Base-by-base conservation (phyloP, 2,329 filamentous ascomycete species). In the Elsinoe batatas region DNA sequence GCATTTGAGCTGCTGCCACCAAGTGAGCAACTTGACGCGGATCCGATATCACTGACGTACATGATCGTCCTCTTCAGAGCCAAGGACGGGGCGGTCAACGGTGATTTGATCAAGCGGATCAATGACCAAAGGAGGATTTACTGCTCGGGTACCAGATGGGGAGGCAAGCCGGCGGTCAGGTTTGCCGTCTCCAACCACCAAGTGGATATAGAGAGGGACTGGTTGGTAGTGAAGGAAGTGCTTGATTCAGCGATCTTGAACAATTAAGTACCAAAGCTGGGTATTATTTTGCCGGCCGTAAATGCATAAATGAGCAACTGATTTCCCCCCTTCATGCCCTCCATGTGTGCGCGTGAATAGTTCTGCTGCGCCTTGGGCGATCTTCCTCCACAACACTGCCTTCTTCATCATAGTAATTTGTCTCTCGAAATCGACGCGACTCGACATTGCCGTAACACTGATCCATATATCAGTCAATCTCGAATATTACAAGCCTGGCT, bases 41-140 rank as follows among this genome's bases (percentile, higher is more conserved):
- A 65, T 15, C 69, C 64, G 44, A 56, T 83, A 12, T 74, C 78
- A 3, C 73, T 76, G 30, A 79, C 82, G 2, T 86, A 80, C 63
- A 84, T 88, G 54, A 76, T 90, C 58, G 85, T 95, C 5, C 71
- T 95, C 3, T 93, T 96, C 71, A 77, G 84, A 30, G 88, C 89
- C 1, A 84, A 76, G 57, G 76, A 90, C 53, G 72, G 79, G 6
- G 64, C 55, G 0, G 61, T 88, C 22, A 95, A 95, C 63, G 67
- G 74, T 1, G 71, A 74, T 37, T 72, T 96, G n/a, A 83, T 86
- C 0, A 72, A 77, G 7, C 80, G 72, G 54, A 90, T 96, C 63
- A 95, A 95, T 65, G 77, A 71, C 3, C 84, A 80, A 1, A 78
- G 83, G 38, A 81, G 80, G 64, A 85, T 95, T 64, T 95, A 91